Percentiles rank a stretch among this genome's conserved stretches.
phyloP scores from a whole-genome alignment of 768 basidiomycete species.

The Hypsizygus marmoreus region DNA sequence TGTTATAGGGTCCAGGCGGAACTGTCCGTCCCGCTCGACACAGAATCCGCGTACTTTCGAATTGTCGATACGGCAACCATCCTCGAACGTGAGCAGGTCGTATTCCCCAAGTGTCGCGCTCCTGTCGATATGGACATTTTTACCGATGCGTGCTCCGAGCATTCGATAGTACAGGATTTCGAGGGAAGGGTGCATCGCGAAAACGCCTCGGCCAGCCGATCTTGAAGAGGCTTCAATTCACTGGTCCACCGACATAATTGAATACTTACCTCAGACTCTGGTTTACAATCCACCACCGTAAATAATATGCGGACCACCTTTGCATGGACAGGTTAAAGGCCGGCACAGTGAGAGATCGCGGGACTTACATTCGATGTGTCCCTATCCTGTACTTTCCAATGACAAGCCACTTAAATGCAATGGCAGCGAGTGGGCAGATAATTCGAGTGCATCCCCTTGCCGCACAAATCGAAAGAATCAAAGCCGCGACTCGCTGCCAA shows the following conservation, averaged over 20 bases:
- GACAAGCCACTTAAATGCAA: constrained; percentile 48
- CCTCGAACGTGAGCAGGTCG: constrained; percentile 44
- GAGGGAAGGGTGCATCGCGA: constrained; percentile 37
- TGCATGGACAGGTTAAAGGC: not conserved
- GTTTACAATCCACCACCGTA: constrained; percentile 49
- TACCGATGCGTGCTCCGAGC: constrained; percentile 45
- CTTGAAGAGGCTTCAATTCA: constrained; percentile 15
- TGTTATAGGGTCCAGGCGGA: constrained; percentile 39
- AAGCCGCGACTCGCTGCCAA: constrained; percentile 35
- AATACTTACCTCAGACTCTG: constrained; percentile 30
- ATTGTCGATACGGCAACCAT: constrained; percentile 46
- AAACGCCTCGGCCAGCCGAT: constrained; percentile 43
- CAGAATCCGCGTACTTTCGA: constrained; percentile 44
- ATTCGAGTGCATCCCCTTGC: constrained; percentile 37
- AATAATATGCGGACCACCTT: constrained; percentile 43
- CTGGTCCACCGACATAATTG: not conserved
- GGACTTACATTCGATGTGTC: constrained; percentile 35
- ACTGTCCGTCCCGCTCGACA: constrained; percentile 46
- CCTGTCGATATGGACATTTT: constrained; percentile 39
- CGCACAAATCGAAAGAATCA: constrained; percentile 34
- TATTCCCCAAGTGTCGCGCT: constrained; percentile 43
- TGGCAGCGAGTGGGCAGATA: constrained; percentile 39
- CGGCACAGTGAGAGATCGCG: not conserved
- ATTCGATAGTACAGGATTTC: constrained; percentile 45
- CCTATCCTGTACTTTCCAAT: constrained; percentile 44